Conservation (phyloP, 805 yeast species). For the Wickerhamiella sorbophila region DNA sequence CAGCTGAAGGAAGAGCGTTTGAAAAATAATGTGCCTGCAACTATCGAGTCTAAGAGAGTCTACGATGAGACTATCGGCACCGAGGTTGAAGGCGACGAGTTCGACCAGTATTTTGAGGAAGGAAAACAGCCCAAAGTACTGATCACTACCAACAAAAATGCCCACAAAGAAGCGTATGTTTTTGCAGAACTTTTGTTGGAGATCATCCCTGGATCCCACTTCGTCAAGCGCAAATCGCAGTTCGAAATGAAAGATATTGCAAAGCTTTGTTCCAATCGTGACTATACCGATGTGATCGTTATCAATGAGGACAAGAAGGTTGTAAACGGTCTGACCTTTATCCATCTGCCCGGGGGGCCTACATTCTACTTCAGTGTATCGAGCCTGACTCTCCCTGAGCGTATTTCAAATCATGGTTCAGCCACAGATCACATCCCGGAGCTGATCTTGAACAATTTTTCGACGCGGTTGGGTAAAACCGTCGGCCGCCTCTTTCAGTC, state of each 20-base stretch:
- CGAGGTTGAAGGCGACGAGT: constrained; percentile 36
- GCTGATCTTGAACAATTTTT: constrained; percentile 78
- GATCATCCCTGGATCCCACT: constrained; percentile 70
- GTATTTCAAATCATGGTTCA: constrained; percentile 75
- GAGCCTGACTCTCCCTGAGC: constrained; percentile 59
- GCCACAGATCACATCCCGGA: constrained; percentile 89
- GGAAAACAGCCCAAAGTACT: constrained; percentile 69
- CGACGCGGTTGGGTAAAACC: constrained; percentile 83
- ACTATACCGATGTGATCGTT: constrained; percentile 74
- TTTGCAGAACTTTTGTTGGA: constrained; percentile 80
- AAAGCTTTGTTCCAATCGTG: constrained; percentile 63
- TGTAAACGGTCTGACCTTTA: constrained; percentile 83
- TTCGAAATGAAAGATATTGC: constrained; percentile 80
- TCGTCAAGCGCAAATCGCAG: constrained; percentile 75
- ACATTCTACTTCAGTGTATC: constrained; percentile 80
- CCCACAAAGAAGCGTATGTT: constrained; percentile 75
- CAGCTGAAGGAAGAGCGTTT: constrained; percentile 69
- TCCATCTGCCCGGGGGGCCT: constrained; percentile 92
- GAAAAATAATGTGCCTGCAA: constrained; percentile 60
- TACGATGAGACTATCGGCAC: constrained; percentile 65
- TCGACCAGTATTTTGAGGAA: constrained; percentile 39
- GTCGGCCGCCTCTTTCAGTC: constrained; percentile 88
- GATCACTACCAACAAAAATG: constrained; percentile 76
- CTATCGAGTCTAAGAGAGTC: constrained; percentile 72
- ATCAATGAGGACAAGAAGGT: constrained; percentile 88